Conservation (phyloP, 371 early-diverging fungal genomes). For the Mucor circinelloides region DNA sequence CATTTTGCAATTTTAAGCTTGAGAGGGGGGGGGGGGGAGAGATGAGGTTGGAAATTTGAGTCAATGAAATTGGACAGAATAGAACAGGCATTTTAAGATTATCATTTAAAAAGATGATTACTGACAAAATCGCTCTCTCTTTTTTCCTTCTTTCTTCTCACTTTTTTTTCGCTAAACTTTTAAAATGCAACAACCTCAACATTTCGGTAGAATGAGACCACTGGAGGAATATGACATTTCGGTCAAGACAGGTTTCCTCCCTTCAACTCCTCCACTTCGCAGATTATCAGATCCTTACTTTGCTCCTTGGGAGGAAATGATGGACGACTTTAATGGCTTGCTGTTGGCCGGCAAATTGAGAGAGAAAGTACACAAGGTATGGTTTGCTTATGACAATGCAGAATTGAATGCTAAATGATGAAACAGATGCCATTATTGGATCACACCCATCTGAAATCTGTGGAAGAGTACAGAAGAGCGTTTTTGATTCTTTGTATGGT, state of each 20-base stretch:
- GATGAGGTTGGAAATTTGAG: neutral
- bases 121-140: neutral
- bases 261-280: conserved; percentile 71
- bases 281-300: conserved; percentile 76
- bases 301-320: conserved; percentile 87
- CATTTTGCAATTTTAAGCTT: neutral
- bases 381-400: neutral
- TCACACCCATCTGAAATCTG: conserved; percentile 55
- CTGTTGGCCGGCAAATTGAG: conserved; percentile 81
- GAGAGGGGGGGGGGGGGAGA: neutral
- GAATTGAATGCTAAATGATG: neutral
- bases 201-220: conserved; percentile 30
- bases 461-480: conserved; percentile 82
- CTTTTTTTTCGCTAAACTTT: neutral
- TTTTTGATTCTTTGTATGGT: conserved; percentile 86
- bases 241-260: conserved; percentile 87
- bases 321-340: conserved; percentile 78
- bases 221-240: conserved; percentile 86
- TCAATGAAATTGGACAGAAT: neutral
- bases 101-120: neutral
- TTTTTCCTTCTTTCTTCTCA: neutral
- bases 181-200: conserved; percentile 3
- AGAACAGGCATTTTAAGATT: neutral
- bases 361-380: conserved; percentile 69
- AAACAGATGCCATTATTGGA: conserved; percentile 78